phyloP scores from a whole-genome alignment of 2,329 filamentous ascomycete species.

The Dothidotthia symphoricarpi region DNA sequence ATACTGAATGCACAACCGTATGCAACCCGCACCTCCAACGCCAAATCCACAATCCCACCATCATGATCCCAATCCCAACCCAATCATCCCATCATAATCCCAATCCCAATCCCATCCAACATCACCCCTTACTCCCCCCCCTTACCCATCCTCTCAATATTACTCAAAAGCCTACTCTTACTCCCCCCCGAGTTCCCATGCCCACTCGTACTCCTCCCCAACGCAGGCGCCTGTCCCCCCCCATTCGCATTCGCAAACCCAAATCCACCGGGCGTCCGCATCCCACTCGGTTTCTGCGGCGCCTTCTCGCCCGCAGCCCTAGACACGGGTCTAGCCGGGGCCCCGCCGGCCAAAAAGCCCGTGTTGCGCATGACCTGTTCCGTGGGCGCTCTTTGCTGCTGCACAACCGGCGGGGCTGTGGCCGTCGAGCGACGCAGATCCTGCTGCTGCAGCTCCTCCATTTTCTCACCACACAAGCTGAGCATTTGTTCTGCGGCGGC shows the following conservation, averaged over 20 bases:
- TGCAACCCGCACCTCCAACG: no score
- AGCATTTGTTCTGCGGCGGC: slow-evolving; percentile 83
- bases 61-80: no score
- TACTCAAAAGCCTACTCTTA: slow-evolving; percentile 76
- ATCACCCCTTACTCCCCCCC: slow-evolving; percentile 17
- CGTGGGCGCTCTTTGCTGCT: slow-evolving; percentile 13
- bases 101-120: not conserved
- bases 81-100: not conserved
- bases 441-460: slow-evolving; percentile 40
- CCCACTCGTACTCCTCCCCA: slow-evolving; percentile 36
- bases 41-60: no score
- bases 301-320: slow-evolving; percentile 25
- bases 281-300: slow-evolving; percentile 51
- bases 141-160: slow-evolving; percentile 80
- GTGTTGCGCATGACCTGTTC: slow-evolving; percentile 32
- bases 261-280: slow-evolving; percentile 57
- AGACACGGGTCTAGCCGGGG: slow-evolving; percentile 27
- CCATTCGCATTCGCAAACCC: slow-evolving; percentile 23
- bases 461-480: slow-evolving; percentile 56
- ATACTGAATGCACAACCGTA: no score
- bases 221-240: slow-evolving; percentile 19
- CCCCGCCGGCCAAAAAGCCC: slow-evolving; percentile 31
- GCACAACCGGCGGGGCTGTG: slow-evolving; percentile 13
- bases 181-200: no score
- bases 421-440: slow-evolving; percentile 55